Base-by-base conservation (phyloP, 345 rosid species). In the Hibiscus trionum region DNA sequence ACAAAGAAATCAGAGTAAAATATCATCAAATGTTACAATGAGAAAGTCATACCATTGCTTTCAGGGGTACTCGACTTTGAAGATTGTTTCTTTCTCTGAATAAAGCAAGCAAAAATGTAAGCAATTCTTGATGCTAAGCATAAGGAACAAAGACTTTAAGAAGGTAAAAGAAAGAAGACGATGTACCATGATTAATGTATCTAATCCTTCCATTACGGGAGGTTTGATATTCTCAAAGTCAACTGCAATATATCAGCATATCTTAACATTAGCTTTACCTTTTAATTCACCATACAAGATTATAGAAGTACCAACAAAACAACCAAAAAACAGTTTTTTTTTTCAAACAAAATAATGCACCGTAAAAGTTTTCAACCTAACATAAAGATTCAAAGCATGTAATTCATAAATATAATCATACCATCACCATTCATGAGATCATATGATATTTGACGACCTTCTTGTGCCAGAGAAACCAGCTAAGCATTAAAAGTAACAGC, bases 161-260 rank as follows among this genome's bases (percentile, higher is more conserved):
- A 72, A 58, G 19, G 42, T 59, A 44, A 72, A 60, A 44, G 9
- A 24, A 59, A 26, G 5, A 24, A 59, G 44, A n/a, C 69, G 53
- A 73, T 88, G 78, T 75, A 90, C 97, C 27, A 78, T 84, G 53
- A 91, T 66, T 79, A 90, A 78, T 12, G 52, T 61, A 68, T 80
- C 91, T 73, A 94, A 80, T 71, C 89, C 96, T 63, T 91, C 91
- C 97, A 91, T 87, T 42, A 31, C 66, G 42, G 98, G 97, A 79
- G 88, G 87, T 47, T 78, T 83, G 76, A 90, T 29, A 78, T 75
- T 85, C 64, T 78, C 62, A 73, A 84, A 86, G 82, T 88, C 96
- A 78, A 84, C 96, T 87, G 88, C 79, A 72, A 59, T 2, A 58
- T 33, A 72, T 42, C 29, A 71, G 50, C 63, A 24, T 44, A 46